Conservation (phyloP, 192 early-diverging fungal species). For the Linnemannia elongata region DNA sequence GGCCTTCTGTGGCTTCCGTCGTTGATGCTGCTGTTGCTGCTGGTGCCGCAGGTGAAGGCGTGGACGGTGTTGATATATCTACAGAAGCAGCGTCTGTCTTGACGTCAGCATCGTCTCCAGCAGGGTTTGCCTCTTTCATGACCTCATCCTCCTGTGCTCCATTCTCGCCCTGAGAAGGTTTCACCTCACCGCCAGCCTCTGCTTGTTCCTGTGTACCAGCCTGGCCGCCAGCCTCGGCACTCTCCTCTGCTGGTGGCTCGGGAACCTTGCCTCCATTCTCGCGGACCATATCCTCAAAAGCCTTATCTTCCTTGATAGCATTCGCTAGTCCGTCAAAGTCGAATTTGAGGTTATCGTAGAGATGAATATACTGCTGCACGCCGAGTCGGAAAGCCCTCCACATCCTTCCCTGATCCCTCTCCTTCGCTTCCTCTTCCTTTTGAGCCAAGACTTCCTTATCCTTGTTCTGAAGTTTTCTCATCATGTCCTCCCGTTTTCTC, state of each 20-base stretch:
- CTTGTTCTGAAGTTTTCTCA: neutral
- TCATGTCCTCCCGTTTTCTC: slow-evolving; percentile 43
- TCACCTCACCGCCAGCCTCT: slow-evolving; percentile 13
- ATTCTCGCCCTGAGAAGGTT: neutral
- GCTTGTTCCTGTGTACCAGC: neutral
- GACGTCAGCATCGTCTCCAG: neutral
- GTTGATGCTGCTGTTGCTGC: neutral
- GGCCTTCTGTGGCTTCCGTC: neutral
- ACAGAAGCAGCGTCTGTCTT: neutral
- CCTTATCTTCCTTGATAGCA: slow-evolving; percentile 31
- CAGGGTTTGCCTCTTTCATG: neutral
- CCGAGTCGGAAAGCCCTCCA: slow-evolving; percentile 68
- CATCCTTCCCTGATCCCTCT: slow-evolving; percentile 30
- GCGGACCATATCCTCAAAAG: slow-evolving; percentile 28
- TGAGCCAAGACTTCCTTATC: neutral
- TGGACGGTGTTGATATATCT: neutral
- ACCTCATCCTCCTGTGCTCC: neutral
- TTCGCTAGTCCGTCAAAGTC: slow-evolving; percentile 28
- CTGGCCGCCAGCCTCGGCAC: neutral
- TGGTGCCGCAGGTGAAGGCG: neutral
- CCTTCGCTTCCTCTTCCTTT: slow-evolving; percentile 8
- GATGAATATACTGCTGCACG: slow-evolving; percentile 56
- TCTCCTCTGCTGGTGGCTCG: neutral
- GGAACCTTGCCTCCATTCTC: slow-evolving; percentile 28
- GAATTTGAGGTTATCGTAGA: slow-evolving; percentile 53